Conservation (phyloP, 805 yeast genomes). For the Nakazawaea peltata region DNA sequence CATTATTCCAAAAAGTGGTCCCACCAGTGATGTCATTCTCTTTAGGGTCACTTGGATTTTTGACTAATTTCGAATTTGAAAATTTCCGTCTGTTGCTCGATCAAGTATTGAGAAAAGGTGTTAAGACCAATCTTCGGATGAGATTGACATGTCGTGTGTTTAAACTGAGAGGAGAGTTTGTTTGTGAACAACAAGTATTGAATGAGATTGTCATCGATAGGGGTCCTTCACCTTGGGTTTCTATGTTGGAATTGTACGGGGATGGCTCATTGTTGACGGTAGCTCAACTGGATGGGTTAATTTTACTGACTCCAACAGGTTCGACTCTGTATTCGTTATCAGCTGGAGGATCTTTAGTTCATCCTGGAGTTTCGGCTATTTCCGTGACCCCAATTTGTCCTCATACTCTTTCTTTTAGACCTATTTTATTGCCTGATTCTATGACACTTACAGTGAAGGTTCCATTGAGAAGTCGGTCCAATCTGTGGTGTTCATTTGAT, state of each 20-base stretch:
- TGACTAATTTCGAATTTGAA: conserved; percentile 79
- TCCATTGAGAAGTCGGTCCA: conserved; percentile 69
- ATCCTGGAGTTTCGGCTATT: conserved; percentile 89
- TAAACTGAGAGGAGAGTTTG: conserved; percentile 41
- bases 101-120: conserved; percentile 59
- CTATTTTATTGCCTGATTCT: conserved; percentile 88
- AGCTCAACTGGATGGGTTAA: conserved; percentile 91
- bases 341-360: conserved; percentile 93
- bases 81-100: conserved; percentile 54
- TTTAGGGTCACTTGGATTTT: conserved; percentile 86
- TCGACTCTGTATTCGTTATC: conserved; percentile 93
- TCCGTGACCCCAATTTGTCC: conserved; percentile 96
- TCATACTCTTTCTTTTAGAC: conserved; percentile 88
- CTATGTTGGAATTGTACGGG: conserved; percentile 84
- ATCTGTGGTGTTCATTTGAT: conserved; percentile 97
- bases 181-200: conserved; percentile 67
- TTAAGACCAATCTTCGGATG: conserved; percentile 75
- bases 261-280: conserved; percentile 79
- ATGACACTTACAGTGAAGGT: conserved; percentile 78
- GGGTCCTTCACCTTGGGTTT: conserved; percentile 90
- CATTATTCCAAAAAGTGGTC: conserved; percentile 73
- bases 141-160: conserved; percentile 77
- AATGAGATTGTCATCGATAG: conserved; percentile 89
- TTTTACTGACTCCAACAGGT: conserved; percentile 92
- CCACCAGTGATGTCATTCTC: conserved; percentile 91